Base-by-base conservation (phyloP, 148 eudicot genomes). In the Persicaria tinctoria region DNA sequence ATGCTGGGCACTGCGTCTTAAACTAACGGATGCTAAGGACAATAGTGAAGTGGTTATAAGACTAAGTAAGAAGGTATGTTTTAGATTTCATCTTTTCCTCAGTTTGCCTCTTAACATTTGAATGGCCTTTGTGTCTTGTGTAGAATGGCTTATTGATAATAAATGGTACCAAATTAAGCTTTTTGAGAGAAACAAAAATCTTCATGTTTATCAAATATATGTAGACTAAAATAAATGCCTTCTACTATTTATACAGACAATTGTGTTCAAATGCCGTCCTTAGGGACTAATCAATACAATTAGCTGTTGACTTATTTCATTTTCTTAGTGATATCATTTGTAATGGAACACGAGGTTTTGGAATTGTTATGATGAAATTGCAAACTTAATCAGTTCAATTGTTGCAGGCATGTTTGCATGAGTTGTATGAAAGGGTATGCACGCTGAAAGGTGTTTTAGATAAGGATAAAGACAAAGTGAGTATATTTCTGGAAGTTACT, bases 41-140 rank as follows among this genome's bases (percentile, higher is more conserved):
- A 76, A 81, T 72, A 92, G 90, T 66, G 88, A 90, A 77, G 76
- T 79, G 38, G 74, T 81, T 73, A 78, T 95, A 55, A 79, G 84
- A 72, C 73, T 92, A 56, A 95, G 99, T 84, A 92, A 83, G 86
- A 92, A 92, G 97, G 99, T 95, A 86, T 32, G 41, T 41, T 41
- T 41, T 66, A 27, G 41, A 60, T 9, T 60, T 60, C 44, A 44
- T 66, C 70, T 66, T 66, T 41, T 66, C 47, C 47, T 9, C 11
- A 11, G 11, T 41, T 66, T 66, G 47, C 48, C 17, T 63, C 46
- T 63, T 18, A 12, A 66, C 6, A 5, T 41, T 66, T 6, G n/a
- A 14, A 20, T 41, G 70, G 6, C 70, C 46, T 64, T 47, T n/a
- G 27, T 44, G 45, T 64, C 17, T 64, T 64, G 46, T 64, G 70